phyloP scores from a whole-genome alignment of 1,284 basidiomycete species.

The Golubevia sp. region DNA sequence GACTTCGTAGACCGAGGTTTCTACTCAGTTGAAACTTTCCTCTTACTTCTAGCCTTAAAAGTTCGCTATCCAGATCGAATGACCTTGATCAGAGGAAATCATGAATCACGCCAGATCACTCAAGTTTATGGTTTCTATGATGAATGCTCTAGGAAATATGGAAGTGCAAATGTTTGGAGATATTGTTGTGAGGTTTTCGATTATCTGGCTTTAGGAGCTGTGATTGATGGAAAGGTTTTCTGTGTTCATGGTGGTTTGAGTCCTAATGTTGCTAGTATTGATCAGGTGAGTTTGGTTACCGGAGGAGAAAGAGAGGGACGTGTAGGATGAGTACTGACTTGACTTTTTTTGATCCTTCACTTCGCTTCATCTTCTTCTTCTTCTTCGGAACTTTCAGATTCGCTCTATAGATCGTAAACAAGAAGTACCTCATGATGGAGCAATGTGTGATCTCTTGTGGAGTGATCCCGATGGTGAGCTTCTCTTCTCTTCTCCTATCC shows the following conservation, averaged over 20 bases:
- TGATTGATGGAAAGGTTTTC: conserved; percentile 92
- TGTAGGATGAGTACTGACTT: too few relatives aligned
- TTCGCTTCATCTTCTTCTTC: too few relatives aligned
- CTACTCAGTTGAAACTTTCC: conserved; percentile 95
- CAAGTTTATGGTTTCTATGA: conserved; percentile 99
- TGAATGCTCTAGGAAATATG: conserved; percentile 96
- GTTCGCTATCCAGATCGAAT: conserved; percentile 97
- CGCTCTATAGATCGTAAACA: conserved; percentile 93
- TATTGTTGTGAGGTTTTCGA: conserved; percentile 99
- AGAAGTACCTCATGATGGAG: conserved; percentile 98
- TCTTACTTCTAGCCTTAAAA: conserved; percentile 90
- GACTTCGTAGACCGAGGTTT: conserved; percentile 97
- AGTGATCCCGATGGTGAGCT: conserved; percentile 90
- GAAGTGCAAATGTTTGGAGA: conserved; percentile 91
- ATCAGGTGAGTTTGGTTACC: conserved; percentile 71
- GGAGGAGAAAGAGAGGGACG: too few relatives aligned
- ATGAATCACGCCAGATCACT: conserved; percentile 97
- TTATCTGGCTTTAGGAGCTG: conserved; percentile 88
- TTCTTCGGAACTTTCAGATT: too few relatives aligned
- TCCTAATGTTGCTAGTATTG: conserved; percentile 64
- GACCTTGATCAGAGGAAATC: conserved; percentile 95
- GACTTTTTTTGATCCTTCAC: too few relatives aligned
- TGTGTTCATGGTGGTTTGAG: conserved; percentile 92
- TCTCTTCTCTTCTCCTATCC: background rate
- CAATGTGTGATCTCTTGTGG: conserved; percentile 98